Conservation (phyloP, 1,284 basidiomycete species). For the Rhodotorula sp. region DNA sequence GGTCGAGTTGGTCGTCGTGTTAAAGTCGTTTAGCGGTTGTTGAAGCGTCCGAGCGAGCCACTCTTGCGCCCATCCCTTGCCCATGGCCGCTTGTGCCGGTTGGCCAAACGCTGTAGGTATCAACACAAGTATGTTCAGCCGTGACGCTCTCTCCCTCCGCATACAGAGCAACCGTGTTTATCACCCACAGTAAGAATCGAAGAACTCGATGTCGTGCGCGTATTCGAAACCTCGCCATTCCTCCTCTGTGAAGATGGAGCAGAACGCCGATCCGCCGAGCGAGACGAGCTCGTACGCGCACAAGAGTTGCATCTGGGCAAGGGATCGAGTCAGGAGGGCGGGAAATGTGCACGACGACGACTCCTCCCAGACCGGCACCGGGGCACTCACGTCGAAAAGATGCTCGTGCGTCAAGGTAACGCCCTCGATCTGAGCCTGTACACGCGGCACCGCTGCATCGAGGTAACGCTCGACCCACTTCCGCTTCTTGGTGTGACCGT, state of each 20-base stretch:
- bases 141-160: not conserved
- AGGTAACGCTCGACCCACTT: slow-evolving; percentile 59
- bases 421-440: slow-evolving; percentile 59
- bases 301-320: slow-evolving; percentile 47
- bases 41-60: slow-evolving; percentile 55
- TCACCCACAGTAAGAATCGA: slow-evolving; percentile 48
- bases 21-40: slow-evolving; percentile 55
- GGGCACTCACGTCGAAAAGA: slow-evolving; percentile 49
- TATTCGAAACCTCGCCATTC: slow-evolving; percentile 68
- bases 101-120: slow-evolving; percentile 45
- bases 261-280: slow-evolving; percentile 54
- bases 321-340: slow-evolving; percentile 56
- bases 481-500: slow-evolving; percentile 7
- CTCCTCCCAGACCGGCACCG: no score
- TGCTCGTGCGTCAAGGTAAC: slow-evolving; percentile 69
- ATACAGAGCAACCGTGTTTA: not conserved
- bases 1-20: slow-evolving; percentile 59
- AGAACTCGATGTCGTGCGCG: slow-evolving; percentile 52
- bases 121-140: not conserved
- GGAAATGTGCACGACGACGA: slow-evolving; percentile 59
- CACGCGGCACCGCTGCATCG: slow-evolving; percentile 61
- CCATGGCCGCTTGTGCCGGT: slow-evolving; percentile 50
- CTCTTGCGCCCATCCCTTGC: slow-evolving; percentile 50
- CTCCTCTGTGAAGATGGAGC: slow-evolving; percentile 62
- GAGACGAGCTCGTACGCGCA: slow-evolving; percentile 62